Evolutionary conservation across 2,329 filamentous ascomycete species (phyloP).

Genomic region (Dryadomyces sulphureus): DNA sequence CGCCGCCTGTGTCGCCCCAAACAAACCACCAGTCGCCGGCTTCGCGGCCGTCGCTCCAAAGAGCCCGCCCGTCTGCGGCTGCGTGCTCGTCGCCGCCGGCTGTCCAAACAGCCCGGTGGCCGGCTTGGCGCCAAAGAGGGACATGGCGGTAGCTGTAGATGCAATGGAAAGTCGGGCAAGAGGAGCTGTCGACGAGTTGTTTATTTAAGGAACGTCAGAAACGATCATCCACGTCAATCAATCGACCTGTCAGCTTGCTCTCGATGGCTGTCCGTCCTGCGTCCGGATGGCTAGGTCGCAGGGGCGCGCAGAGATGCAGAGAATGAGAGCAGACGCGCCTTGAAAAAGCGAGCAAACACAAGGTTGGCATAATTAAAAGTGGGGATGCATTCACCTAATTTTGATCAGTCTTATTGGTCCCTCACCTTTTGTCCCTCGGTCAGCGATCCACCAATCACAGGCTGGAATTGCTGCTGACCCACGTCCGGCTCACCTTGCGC

Average conservation of each 20-base stretch:
- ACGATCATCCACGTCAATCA: not conserved
- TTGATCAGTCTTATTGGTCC: conserved; percentile 10
- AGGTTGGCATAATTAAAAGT: no score
- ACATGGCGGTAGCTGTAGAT: conserved; percentile 6
- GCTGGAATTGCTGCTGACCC: conserved; percentile 12
- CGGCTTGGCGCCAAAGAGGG: conserved; percentile 11
- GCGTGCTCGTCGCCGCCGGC: not conserved
- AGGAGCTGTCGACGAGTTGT: not conserved
- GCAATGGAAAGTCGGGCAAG: not conserved
- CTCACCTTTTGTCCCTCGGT: conserved; percentile 1
- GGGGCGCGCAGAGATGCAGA: not conserved
- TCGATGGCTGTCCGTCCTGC: not conserved
- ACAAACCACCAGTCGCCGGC: conserved; percentile 14
- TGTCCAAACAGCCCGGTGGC: conserved; percentile 3
- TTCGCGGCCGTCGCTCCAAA: not conserved
- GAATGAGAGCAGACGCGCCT: no score
- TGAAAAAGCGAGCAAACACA: not conserved
- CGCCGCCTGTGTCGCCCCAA: conserved; percentile 16
- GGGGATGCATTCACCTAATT: no score
- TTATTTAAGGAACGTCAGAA: not conserved
- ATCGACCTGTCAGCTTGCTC: not conserved
- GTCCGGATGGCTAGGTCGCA: not conserved
- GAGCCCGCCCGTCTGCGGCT: not conserved
- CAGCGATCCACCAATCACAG: conserved; percentile 11
- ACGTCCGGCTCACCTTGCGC: conserved; percentile 3